phyloP scores from a whole-genome alignment of 2,329 filamentous ascomycete species.

The Ceratocystis albifundus region DNA sequence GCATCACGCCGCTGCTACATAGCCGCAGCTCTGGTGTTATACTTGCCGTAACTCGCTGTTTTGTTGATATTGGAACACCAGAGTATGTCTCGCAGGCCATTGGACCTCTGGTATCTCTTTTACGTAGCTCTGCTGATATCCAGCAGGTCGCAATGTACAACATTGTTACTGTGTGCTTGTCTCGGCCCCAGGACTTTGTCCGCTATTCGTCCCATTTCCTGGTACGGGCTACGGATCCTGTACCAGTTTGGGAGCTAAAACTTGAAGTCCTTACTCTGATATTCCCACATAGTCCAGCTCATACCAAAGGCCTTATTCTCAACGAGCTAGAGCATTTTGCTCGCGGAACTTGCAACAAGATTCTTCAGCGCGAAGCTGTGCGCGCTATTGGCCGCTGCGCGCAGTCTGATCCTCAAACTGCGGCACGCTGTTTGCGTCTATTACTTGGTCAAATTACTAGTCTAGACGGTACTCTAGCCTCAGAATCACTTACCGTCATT shows the following conservation, averaged over 20 bases:
- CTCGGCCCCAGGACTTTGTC: conserved; percentile 67
- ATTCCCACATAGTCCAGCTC: conserved; percentile 67
- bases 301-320: conserved; percentile 74
- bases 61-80: conserved; percentile 68
- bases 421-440: conserved; percentile 67
- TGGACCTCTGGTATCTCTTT: conserved; percentile 73
- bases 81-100: conserved; percentile 65
- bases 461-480: conserved; percentile 74
- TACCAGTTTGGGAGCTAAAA: conserved; percentile 80
- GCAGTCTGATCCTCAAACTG: conserved; percentile 59
- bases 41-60: conserved; percentile 73
- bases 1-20: conserved; percentile 72
- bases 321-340: conserved; percentile 93
- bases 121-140: conserved; percentile 76
- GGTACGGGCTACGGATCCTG: conserved; percentile 64
- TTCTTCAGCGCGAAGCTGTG: conserved; percentile 77
- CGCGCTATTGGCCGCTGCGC: conserved; percentile 89
- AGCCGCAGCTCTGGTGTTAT: conserved; percentile 91
- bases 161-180: conserved; percentile 81
- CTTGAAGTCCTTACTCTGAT: conserved; percentile 82
- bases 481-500: conserved; percentile 88
- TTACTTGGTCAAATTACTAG: conserved; percentile 80
- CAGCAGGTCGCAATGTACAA: conserved; percentile 87
- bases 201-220: conserved; percentile 84
- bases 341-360: conserved; percentile 52